phyloP scores from a whole-genome alignment of 495 filamentous ascomycete genomes.

The Trichoderma asperelloides region DNA sequence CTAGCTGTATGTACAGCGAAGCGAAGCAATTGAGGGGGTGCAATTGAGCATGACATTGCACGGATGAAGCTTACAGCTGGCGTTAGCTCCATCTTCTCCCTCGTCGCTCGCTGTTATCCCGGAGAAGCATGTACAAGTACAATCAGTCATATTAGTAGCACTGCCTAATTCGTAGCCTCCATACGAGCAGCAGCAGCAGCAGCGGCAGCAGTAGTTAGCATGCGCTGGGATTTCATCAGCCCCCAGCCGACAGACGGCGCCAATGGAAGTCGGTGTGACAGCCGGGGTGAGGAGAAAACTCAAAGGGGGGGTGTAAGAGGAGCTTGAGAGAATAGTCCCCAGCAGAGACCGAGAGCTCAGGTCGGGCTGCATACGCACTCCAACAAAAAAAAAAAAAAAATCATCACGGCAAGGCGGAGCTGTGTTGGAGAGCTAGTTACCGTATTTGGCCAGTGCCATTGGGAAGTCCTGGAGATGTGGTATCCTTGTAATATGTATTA shows the following conservation, averaged over 20 bases:
- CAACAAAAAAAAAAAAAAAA: not conserved
- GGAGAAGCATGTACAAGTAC: not conserved
- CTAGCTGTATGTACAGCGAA: not conserved
- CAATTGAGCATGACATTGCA: not conserved
- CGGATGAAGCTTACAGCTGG: not conserved
- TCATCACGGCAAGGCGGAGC: not conserved
- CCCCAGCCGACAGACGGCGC: not conserved
- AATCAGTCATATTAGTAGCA: not conserved
- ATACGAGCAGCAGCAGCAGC: not conserved
- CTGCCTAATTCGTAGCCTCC: not conserved
- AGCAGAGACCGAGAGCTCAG: not conserved
- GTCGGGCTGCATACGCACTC: not conserved
- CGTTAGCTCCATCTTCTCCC: not conserved
- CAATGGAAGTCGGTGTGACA: constrained; percentile 3
- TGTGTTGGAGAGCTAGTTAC: not conserved
- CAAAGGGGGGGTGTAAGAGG: not conserved
- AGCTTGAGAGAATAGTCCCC: not conserved
- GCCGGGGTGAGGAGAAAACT: not conserved
- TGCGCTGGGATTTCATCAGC: not conserved
- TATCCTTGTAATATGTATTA: not conserved
- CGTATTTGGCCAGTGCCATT: not conserved
- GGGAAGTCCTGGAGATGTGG: not conserved
- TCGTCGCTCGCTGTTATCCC: not conserved
- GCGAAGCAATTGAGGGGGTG: not conserved
- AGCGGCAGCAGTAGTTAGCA: not conserved